Evolutionary conservation across 345 rosid genomes (phyloP), one percentile per base, ranked within the genome.

Genomic region (Citrus sinensis): DNA sequence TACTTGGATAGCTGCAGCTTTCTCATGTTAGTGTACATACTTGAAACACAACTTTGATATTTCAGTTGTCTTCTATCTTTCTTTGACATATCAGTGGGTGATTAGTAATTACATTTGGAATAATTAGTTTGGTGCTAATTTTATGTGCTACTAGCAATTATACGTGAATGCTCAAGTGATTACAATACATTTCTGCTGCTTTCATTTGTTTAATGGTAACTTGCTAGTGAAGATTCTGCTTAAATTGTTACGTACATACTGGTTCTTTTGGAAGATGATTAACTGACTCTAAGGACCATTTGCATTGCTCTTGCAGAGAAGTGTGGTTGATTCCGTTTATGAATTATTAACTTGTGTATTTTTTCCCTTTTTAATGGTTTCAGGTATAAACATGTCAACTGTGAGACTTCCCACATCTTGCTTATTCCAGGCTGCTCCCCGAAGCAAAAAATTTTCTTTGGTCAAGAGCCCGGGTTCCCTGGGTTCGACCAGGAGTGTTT

Each of bases 321-420:
- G 8, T 30, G 9, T 39, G 67, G 17, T 35, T 0, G 8, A 20
- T 30, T 72, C 8, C 22, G 22, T 54, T 19, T 71, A 34, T 19
- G 5, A 30, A 39, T 35, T 61, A 1, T 32, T 62, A 16, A 63
- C 42, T 2, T 55, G 1, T 75, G 5, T 19, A 35, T 54, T 78
- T 22, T 56, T 11, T 14, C 24, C 22, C 25, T 8, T 40, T 7
- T 42, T 42, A 0, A 40, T 40, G 49, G 16, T 42, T 72, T 71
- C 74, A 77, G 82, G 81, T 70, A 46, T 76, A 77, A 81, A 71
- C 22, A 87, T 87, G 90, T 83, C 87, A 4, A 76, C 88, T 20
- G 76, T 78, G 63, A 80, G 73, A 30, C 79, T 87, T 76, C 83
- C 88, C 6, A 72, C 86, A 62, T 63, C 80, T 70, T 81, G 83